Evolutionary conservation across 1,139 yeast species (phyloP), one percentile per base, ranked within the genome.

Genomic region (Saccharomycopsis hybrid): DNA sequence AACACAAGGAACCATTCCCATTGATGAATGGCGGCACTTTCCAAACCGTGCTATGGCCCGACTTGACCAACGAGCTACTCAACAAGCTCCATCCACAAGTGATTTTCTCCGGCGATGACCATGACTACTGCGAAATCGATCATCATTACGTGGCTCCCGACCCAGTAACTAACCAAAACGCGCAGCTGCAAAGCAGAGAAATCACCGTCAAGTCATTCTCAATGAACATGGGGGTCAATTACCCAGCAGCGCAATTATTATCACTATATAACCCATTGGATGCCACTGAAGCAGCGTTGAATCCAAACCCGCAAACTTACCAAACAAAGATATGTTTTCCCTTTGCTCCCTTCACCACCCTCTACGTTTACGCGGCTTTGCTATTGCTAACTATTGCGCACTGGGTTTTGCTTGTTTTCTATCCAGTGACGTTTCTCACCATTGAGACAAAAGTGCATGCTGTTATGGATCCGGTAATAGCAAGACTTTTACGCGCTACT

Each of bases 101-200:
- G 5, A 73, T 87, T 1, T 86, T 89, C 62, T 82, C 95, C 3
- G 98, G 98, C 1, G 98, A 92, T 63, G 98, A 92, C 63, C 98
- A 92, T 66, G 98, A 92, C 64, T 90, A 88, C 57, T 92, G 98
- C 65, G 90, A 85, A 56, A 77, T 85, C 13, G 66, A 69, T 13
- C 96, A 89, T 60, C 65, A 74, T 1, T 79, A 74, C 57, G 31
- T 18, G 9, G 33, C 46, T 5, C 8, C 13, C 27, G 31, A 40
- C 8, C n/a, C 8, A 3, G 13, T 29, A 28, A 48, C 55, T 2
- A 56, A 52, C 7, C n/a, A 27, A 9, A 43, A 36, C 8, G 33
- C 24, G 18, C n/a, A 33, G 7, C 31, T 18, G 25, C 25, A 36
- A 3, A 31, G 50, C 3, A 46, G 30, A 31, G 98, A 92, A 64